phyloP scores from a whole-genome alignment of 371 early-diverging fungal genomes.

The Aphelidium insulamus region DNA sequence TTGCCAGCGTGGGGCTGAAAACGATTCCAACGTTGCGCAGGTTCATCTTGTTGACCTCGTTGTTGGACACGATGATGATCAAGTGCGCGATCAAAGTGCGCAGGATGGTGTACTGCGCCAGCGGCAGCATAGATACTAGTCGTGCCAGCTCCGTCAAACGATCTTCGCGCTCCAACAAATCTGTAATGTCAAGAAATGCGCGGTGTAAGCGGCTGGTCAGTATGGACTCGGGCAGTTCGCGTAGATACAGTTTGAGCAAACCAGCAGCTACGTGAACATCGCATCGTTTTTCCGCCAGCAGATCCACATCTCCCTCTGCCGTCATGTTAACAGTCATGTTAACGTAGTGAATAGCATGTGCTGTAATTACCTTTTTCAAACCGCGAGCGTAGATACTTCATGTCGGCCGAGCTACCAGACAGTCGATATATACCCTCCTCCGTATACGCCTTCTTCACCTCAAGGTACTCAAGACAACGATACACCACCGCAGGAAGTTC shows the following conservation, averaged over 20 bases:
- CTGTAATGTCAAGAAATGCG: constrained; percentile 51
- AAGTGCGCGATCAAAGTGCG: constrained; percentile 67
- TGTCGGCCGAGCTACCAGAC: constrained; percentile 46
- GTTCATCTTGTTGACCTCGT: constrained; percentile 77
- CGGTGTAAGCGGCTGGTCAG: constrained; percentile 50
- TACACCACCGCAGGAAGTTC: constrained; percentile 75
- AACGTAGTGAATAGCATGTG: background rate
- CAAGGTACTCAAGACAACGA: constrained; percentile 84
- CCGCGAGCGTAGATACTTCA: constrained; percentile 42
- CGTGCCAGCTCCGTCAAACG: constrained; percentile 50
- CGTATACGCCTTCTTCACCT: constrained; percentile 44
- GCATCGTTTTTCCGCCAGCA: constrained; percentile 29
- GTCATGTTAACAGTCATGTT: too few relatives aligned
- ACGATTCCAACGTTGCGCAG: constrained; percentile 81
- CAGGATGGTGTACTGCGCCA: constrained; percentile 70
- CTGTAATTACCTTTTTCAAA: constrained; percentile 23
- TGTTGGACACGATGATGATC: constrained; percentile 55
- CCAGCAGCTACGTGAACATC: constrained; percentile 86
- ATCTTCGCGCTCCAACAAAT: constrained; percentile 38
- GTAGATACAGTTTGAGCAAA: constrained; percentile 67
- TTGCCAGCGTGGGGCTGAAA: constrained; percentile 75
- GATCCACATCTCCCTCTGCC: constrained; percentile 28
- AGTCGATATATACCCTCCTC: constrained; percentile 92
- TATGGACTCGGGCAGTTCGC: constrained; percentile 67
- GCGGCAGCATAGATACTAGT: constrained; percentile 50